Evolutionary conservation across 768 basidiomycete genomes (phyloP), one percentile per base, ranked within the genome.

Genomic region (Kwoniella mangroviensis): DNA sequence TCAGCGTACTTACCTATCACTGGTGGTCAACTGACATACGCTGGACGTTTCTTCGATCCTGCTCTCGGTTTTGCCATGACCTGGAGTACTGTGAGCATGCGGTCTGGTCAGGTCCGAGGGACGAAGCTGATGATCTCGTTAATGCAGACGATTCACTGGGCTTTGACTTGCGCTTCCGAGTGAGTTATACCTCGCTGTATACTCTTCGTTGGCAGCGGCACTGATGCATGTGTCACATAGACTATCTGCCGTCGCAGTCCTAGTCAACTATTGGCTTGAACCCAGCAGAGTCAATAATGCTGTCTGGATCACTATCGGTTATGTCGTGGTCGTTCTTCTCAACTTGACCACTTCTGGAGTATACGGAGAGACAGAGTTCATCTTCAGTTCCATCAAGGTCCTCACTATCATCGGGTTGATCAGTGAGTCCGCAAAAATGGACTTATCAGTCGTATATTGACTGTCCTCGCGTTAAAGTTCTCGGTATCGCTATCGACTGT

Each of bases 361-460:
- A 86, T 87, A 88, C 72, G 91, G 88, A 34, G 93, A 93, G 75
- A 91, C 92, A 43, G 92, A 94, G 68, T 88, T 87, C 79, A 82
- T 86, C 73, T 87, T 88, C 72, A 83, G 86, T 73, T 82, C 71
- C 56, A 81, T 83, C 73, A 80, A 79, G 72, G 78, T 73, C 13
- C 15, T 69, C 24, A 73, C 71, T 17, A 62, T 75, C 21, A 17
- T 79, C 57, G 82, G 83, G 15, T 75, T 86, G 43, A 68, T 72
- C 66, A 68, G 63, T 72, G 45, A 67, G 11, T 7, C 19, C 19
- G 5, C 5, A n/a, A 43, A 43, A 13, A 43, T 43, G 42, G 13
- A 7, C 6, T 43, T 43, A 7, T 43, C 13, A 7, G 13, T 43
- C 42, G 6, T 7, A 7, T 13, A 13, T 13, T 43, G 45, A 49